Evolutionary conservation across 306 rosid genomes (phyloP).

Genomic region (Pyrus bretschneideri): DNA sequence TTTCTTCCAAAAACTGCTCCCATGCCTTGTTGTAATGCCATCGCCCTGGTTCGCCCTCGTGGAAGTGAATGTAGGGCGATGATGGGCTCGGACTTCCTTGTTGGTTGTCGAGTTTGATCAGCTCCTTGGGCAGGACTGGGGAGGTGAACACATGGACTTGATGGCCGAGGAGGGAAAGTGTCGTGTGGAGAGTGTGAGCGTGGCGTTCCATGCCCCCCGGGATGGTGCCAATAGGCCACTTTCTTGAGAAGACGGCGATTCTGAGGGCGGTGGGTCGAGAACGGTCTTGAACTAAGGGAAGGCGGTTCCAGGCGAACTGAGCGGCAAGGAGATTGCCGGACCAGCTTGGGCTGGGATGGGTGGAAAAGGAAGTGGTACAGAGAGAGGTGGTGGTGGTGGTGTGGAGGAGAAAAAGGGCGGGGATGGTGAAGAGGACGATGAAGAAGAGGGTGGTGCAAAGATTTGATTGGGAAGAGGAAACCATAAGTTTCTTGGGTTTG

Average conservation of each 20-base stretch:
- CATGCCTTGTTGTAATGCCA: conserved; percentile 95
- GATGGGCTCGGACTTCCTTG: conserved; percentile 28
- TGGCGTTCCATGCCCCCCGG: conserved; percentile 99
- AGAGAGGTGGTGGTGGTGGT: conserved; percentile 49
- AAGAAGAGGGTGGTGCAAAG: conserved; percentile 66
- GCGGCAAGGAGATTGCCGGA: conserved; percentile 72
- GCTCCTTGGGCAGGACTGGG: conserved; percentile 24
- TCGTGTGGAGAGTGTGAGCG: conserved; percentile 77
- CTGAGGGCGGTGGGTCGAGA: conserved; percentile 43
- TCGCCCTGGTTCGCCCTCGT: conserved; percentile 76
- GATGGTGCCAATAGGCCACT: conserved; percentile 77
- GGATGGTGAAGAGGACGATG: conserved; percentile 67
- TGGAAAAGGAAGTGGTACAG: conserved; percentile 40
- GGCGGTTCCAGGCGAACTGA: conserved; percentile 79
- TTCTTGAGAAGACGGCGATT: conserved; percentile 83
- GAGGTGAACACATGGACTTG: conserved; percentile 82
- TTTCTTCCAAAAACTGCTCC: conserved; percentile 66
- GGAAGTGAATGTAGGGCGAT: conserved; percentile 64
- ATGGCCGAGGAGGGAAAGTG: conserved; percentile 76
- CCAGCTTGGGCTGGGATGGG: conserved; percentile 34
- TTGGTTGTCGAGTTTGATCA: neutral
- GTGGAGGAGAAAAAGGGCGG: conserved; percentile 59
- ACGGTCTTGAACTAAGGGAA: conserved; percentile 26
- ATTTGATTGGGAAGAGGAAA: conserved; percentile 34
- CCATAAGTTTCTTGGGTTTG: conserved; percentile 38